Evolutionary conservation across 2,329 filamentous ascomycete species (phyloP), one percentile per base, ranked within the genome.

Genomic region (Aspergillus pseudoterreus): DNA sequence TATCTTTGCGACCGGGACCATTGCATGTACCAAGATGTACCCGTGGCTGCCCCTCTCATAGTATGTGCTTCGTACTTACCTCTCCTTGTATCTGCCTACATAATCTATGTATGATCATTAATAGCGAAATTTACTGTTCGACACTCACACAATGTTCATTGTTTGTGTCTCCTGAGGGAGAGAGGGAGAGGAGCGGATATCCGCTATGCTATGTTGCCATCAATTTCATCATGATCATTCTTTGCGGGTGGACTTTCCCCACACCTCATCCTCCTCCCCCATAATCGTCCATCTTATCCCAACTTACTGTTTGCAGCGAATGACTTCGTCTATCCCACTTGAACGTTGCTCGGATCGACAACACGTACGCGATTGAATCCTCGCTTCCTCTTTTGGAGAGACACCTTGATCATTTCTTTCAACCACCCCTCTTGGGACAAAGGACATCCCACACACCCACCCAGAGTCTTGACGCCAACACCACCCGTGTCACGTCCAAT

Each of bases 401-500:
- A n/a, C 10, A 12, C 14, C 9, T 42, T 8, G 15, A 42, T 42
- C 39, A 17, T 22, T 15, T 11, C 27, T 30, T 30, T 19, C 39
- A 10, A 9, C 35, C 24, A n/a, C n/a, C 8, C 45, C 45, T 30
- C 30, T 45, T 30, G 14, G 19, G 17, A 38, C 17, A 45, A 41
- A 17, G 11, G 19, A 42, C 14, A 15, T 1, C 4, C 35, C 35
- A 11, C 27, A 30, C 35, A n/a, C 24, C 30, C 17, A 49, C 43
- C 17, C 36, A 27, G 39, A 47, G 39, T 52, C 49, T 52, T 54
- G 57, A 57, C 58, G 55, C 57, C 57, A 57, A 53, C 49, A 53
- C 33, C 46, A 27, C 50, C 48, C 14, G 50, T 35, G 21, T 47
- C 43, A 49, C 45, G 39, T 36, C 57, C 59, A 61, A 61, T 61